phyloP scores from a whole-genome alignment of 257 asterid species.

The Osmanthus fragrans region DNA sequence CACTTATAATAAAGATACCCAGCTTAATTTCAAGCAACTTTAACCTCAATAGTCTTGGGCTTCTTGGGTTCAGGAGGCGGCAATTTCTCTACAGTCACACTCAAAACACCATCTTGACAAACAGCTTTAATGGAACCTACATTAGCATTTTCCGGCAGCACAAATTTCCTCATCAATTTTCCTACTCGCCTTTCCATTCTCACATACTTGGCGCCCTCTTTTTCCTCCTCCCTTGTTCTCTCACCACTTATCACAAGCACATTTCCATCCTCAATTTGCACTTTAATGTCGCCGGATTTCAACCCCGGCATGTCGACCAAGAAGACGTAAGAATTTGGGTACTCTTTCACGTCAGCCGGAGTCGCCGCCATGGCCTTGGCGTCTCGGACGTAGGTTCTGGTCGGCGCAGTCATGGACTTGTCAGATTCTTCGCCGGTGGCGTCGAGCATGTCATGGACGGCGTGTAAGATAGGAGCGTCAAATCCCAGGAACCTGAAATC shows the following conservation, averaged over 20 bases:
- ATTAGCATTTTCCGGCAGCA: slow-evolving; percentile 45
- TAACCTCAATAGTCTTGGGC: slow-evolving; percentile 45
- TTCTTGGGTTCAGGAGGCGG: slow-evolving; percentile 55
- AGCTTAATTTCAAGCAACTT: slow-evolving; percentile 25
- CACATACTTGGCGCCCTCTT: slow-evolving; percentile 37
- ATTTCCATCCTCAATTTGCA: slow-evolving; percentile 37
- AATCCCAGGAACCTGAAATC: slow-evolving; percentile 47
- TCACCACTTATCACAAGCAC: not conserved
- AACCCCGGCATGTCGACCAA: slow-evolving; percentile 52
- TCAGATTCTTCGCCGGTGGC: slow-evolving; percentile 21
- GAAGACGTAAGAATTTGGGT: slow-evolving; percentile 37
- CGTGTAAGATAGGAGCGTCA: slow-evolving; percentile 40
- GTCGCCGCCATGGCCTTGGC: slow-evolving; percentile 51
- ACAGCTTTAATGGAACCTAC: slow-evolving; percentile 37
- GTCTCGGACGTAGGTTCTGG: slow-evolving; percentile 50
- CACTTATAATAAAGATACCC: too few relatives aligned
- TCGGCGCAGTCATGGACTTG: slow-evolving; percentile 34
- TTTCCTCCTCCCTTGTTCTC: slow-evolving; percentile 37
- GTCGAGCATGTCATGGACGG: slow-evolving; percentile 38
- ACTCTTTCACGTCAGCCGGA: slow-evolving; percentile 45
- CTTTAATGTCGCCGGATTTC: slow-evolving; percentile 43
- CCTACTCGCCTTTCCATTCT: slow-evolving; percentile 54
- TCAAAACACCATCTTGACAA: slow-evolving; percentile 51
- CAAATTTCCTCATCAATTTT: slow-evolving; percentile 49
- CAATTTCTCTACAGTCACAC: slow-evolving; percentile 44